A percentile compares a stretch with the other conserved stretches of the same genome.
Conservation (phyloP, 352 stramenopile genomes). For the Blastocystis sp. region DNA sequence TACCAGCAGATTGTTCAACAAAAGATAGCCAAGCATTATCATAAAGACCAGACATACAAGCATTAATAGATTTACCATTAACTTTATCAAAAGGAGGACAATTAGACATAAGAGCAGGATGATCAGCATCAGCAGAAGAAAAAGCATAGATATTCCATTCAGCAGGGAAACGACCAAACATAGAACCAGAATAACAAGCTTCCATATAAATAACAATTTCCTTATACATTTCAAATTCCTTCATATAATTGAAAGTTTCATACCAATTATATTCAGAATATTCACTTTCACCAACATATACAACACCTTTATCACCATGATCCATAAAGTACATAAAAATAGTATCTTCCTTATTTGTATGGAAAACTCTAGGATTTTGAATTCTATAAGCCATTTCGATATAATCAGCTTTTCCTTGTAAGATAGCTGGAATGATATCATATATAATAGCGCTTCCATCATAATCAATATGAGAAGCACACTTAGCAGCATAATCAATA, state of each 20-base stretch:
- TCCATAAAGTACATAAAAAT: slow-evolving; percentile 19
- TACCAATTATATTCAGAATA: no score
- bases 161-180: slow-evolving; percentile 23
- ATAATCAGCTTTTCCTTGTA: background rate
- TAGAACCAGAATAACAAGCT: slow-evolving; percentile 37
- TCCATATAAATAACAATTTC: slow-evolving; percentile 36
- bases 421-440: slow-evolving; percentile 4
- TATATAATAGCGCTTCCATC: background rate
- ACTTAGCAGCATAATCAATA: background rate
- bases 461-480: slow-evolving; percentile 11
- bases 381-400: background rate
- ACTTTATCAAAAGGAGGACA: slow-evolving; percentile 32
- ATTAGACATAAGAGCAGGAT: slow-evolving; percentile 36
- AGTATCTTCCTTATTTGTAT: slow-evolving; percentile 12
- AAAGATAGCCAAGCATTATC: slow-evolving; percentile 36
- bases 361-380: slow-evolving; percentile 18
- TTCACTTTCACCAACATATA: background rate
- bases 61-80: slow-evolving; percentile 32
- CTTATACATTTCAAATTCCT: slow-evolving; percentile 35
- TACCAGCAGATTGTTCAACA: slow-evolving; percentile 14
- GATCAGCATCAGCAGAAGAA: slow-evolving; percentile 31
- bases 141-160: slow-evolving; percentile 36
- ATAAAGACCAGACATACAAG: slow-evolving; percentile 28
- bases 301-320: background rate
- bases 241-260: slow-evolving; percentile 33